Percentiles rank a stretch among this genome's conserved stretches.
phyloP scores from a whole-genome alignment of 768 basidiomycete genomes.

The Auriscalpium microsporum region DNA sequence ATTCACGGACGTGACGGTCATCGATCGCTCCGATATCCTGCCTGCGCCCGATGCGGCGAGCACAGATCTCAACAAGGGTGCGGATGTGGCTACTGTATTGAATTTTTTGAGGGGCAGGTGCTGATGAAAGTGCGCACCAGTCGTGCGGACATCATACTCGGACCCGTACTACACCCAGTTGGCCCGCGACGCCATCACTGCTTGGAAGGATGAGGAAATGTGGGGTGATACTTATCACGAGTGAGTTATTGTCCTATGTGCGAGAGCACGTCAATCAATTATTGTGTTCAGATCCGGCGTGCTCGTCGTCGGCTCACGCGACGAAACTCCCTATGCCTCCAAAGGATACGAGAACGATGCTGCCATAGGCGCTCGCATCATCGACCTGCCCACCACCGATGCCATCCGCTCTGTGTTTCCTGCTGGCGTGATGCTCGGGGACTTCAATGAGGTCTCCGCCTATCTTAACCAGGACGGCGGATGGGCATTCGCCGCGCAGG shows the following conservation, averaged over 20 bases:
- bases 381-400: slow-evolving; percentile 28
- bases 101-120: background rate
- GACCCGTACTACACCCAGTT: slow-evolving; percentile 63
- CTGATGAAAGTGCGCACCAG: slow-evolving; percentile 27
- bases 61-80: slow-evolving; percentile 41
- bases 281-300: slow-evolving; percentile 52
- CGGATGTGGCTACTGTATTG: background rate
- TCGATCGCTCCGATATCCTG: slow-evolving; percentile 60
- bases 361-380: slow-evolving; percentile 43
- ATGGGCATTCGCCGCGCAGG: slow-evolving; percentile 76
- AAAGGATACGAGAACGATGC: slow-evolving; percentile 57
- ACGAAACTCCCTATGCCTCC: slow-evolving; percentile 35
- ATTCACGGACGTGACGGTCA: slow-evolving; percentile 60
- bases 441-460: slow-evolving; percentile 35
- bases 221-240: slow-evolving; percentile 80
- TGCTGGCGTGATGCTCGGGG: slow-evolving; percentile 25
- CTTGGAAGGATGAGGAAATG: slow-evolving; percentile 57
- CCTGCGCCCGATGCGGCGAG: slow-evolving; percentile 82
- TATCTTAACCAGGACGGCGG: slow-evolving; percentile 75
- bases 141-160: slow-evolving; percentile 66
- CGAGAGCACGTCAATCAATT: background rate
- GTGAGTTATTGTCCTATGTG: slow-evolving; percentile 29
- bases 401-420: slow-evolving; percentile 46
- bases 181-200: slow-evolving; percentile 65
- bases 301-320: slow-evolving; percentile 40